Percentiles rank a stretch among this genome's conserved stretches.
Conservation (phyloP, 1,139 yeast species). For the Casaregolazyma lundiana region DNA sequence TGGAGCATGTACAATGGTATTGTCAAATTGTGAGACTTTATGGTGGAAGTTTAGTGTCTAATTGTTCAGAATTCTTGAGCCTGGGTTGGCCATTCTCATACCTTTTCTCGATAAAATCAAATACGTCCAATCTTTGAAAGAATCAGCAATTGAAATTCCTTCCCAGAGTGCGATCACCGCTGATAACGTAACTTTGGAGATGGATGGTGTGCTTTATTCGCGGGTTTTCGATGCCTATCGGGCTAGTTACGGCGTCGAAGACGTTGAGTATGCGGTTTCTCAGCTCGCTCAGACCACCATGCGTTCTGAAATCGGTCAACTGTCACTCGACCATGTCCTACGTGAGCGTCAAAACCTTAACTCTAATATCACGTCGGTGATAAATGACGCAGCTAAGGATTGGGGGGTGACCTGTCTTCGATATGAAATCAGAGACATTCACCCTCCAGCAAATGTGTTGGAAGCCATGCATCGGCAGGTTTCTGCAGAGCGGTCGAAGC, state of each 20-base stretch:
- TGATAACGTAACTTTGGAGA: slow-evolving; percentile 77
- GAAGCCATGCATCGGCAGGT: slow-evolving; percentile 92
- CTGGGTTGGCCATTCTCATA: slow-evolving; percentile 69
- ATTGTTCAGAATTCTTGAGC: slow-evolving; percentile 49
- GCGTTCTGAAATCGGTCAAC: slow-evolving; percentile 83
- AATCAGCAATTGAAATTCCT: slow-evolving; percentile 79
- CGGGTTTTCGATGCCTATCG: slow-evolving; percentile 76
- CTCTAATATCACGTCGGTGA: slow-evolving; percentile 66
- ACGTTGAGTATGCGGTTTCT: slow-evolving; percentile 77
- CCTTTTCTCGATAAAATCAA: slow-evolving; percentile 73
- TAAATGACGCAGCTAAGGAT: slow-evolving; percentile 77
- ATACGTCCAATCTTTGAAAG: slow-evolving; percentile 78
- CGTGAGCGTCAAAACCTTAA: slow-evolving; percentile 72
- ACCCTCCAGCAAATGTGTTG: slow-evolving; percentile 81
- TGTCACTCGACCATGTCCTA: slow-evolving; percentile 72
- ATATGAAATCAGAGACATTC: slow-evolving; percentile 83
- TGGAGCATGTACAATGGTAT: no score
- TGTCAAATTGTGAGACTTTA: no score
- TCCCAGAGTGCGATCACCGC: slow-evolving; percentile 81
- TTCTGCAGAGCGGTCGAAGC: slow-evolving; percentile 76
- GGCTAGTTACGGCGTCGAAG: slow-evolving; percentile 86
- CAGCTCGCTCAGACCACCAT: slow-evolving; percentile 89
- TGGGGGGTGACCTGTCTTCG: slow-evolving; percentile 87
- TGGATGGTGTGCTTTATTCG: slow-evolving; percentile 79
- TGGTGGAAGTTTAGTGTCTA: not conserved